Percentiles rank a stretch among this genome's conserved stretches.
These are phyloP conservation scores for Ustilago loliicola DNA, from an alignment of 1,284 basidiomycete species.

Conservation along the genomic window DNA sequence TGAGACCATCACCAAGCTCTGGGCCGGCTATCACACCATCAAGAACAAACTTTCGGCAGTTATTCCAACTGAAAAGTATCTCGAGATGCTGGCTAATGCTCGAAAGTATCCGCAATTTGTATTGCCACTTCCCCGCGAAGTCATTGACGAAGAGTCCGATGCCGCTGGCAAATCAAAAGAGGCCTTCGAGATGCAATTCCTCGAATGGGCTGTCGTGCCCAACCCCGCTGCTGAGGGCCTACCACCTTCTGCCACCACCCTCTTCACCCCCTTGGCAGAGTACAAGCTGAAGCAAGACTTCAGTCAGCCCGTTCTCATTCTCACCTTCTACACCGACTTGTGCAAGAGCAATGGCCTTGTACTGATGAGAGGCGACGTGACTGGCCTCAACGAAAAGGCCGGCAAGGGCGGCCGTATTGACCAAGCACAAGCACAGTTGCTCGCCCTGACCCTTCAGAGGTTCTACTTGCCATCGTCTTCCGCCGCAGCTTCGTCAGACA, in stretches of 20 bases:
- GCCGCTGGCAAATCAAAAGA: constrained; percentile 27
- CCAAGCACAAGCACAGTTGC: constrained; percentile 64
- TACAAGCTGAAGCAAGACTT: constrained; percentile 89
- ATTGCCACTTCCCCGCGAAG: constrained; percentile 61
- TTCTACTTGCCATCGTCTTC: constrained; percentile 62
- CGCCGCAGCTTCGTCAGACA: background rate
- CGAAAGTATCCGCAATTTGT: constrained; percentile 66
- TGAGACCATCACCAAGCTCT: constrained; percentile 63
- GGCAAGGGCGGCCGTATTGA: constrained; percentile 74
- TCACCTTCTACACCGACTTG: constrained; percentile 94
- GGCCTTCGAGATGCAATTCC: constrained; percentile 67
- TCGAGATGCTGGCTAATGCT: constrained; percentile 54
- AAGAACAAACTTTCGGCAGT: constrained; percentile 69
- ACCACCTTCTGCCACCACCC: constrained; percentile 71
- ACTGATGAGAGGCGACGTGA: constrained; percentile 91
- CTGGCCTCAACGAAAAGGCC: constrained; percentile 72
- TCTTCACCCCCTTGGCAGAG: constrained; percentile 94
- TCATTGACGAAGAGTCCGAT: constrained; percentile 39
- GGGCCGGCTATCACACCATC: constrained; percentile 67
- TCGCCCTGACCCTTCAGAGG: constrained; percentile 63
- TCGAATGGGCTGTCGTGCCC: constrained; percentile 66
- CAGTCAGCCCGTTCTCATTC: constrained; percentile 88
- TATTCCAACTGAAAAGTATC: constrained; percentile 60
- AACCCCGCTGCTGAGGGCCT: constrained; percentile 16
- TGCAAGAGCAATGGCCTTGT: constrained; percentile 83